Evolutionary conservation across 805 yeast genomes (phyloP).

Genomic region (Schwanniomyces pseudopolymorphus): DNA sequence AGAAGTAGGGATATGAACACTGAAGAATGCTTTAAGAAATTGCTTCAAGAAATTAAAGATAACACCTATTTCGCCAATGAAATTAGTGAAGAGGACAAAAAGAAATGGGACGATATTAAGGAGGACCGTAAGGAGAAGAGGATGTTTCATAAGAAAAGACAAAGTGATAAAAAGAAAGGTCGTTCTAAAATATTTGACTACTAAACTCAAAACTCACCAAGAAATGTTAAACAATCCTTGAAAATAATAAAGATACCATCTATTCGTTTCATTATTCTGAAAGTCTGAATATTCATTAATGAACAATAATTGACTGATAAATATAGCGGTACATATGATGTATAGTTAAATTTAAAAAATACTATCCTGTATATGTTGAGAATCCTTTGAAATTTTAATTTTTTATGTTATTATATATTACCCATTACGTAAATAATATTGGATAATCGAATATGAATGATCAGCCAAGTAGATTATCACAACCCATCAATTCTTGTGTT

Average conservation of each 20-base stretch:
- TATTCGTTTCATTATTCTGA: too few species aligned
- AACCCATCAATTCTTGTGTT: constrained; percentile 1
- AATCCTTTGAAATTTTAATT: background rate
- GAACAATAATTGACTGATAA: background rate
- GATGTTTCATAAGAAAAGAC: constrained; percentile 32
- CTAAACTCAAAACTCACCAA: too few species aligned
- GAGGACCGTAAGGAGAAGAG: constrained; percentile 31
- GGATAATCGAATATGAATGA: background rate
- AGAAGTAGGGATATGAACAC: constrained; percentile 61
- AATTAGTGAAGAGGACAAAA: constrained; percentile 42
- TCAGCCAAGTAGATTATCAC: constrained; percentile 1
- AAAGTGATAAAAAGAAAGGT: constrained; percentile 37
- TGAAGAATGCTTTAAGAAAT: constrained; percentile 58
- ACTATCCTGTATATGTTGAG: background rate
- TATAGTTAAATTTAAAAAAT: background rate
- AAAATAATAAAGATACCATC: background rate
- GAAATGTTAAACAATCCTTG: background rate
- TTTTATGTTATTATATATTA: background rate
- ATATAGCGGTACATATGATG: background rate
- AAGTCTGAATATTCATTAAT: too few species aligned
- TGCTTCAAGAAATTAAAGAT: constrained; percentile 50
- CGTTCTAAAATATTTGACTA: constrained; percentile 36
- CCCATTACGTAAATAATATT: too few species aligned
- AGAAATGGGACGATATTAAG: constrained; percentile 50
- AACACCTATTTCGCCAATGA: constrained; percentile 50